These are phyloP conservation scores for Fusarium bactridioides DNA, from an alignment of 2,329 filamentous ascomycete species.

Conservation along the genomic window DNA sequence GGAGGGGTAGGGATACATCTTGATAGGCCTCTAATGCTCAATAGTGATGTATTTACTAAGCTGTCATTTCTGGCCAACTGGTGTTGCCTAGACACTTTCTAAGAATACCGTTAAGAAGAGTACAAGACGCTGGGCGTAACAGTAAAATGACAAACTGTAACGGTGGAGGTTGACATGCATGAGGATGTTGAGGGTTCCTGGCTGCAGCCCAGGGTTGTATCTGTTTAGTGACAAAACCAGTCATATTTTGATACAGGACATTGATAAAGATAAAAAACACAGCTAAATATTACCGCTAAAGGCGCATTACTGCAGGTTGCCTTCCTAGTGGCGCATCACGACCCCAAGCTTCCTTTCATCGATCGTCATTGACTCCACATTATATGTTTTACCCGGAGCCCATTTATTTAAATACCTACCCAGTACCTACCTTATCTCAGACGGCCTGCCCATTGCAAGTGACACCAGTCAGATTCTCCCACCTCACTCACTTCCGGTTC, in stretches of 20 bases:
- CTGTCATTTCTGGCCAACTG: background rate
- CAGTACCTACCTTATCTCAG: background rate
- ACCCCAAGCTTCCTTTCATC: conserved; percentile 6
- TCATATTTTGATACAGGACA: conserved; percentile 3
- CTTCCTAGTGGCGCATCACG: conserved; percentile 21
- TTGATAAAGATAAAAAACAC: background rate
- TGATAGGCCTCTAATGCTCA: background rate
- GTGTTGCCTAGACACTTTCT: background rate
- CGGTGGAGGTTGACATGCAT: background rate
- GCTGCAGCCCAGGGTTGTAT: conserved; percentile 11
- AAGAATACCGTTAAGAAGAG: background rate
- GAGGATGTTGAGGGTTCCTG: background rate
- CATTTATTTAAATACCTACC: conserved; percentile 3
- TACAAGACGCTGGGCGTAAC: background rate
- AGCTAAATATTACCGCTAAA: conserved; percentile 6
- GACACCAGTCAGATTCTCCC: background rate
- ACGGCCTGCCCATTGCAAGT: background rate
- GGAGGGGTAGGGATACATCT: conserved; percentile 2
- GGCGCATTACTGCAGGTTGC: conserved; percentile 14
- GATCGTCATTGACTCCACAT: conserved; percentile 29
- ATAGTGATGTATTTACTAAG: no score
- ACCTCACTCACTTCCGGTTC: background rate
- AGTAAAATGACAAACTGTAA: background rate
- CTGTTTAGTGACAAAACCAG: conserved; percentile 18
- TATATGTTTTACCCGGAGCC: background rate